Percentiles rank a stretch among this genome's conserved stretches.
Evolutionary conservation across 306 rosid species (phyloP).

Genomic region (Cucurbita moschata): DNA sequence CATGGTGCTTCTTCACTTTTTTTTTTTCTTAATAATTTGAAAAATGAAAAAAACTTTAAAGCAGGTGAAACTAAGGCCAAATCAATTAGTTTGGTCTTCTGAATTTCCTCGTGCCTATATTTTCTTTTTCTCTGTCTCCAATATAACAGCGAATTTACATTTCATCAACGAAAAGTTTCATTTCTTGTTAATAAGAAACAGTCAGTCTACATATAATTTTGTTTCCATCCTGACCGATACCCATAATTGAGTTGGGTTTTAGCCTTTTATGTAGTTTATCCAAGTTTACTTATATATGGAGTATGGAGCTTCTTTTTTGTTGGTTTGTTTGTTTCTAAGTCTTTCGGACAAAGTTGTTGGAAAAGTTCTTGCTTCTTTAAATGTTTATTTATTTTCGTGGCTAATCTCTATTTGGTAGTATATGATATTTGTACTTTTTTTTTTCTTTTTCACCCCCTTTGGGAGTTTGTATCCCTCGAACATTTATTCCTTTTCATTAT

Average conservation of each 20-base stretch:
- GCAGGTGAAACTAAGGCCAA: not conserved
- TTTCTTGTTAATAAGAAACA: not conserved
- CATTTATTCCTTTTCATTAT: too few relatives aligned
- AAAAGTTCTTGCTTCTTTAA: not conserved
- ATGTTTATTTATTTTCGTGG: not conserved
- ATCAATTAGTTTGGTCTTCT: not conserved
- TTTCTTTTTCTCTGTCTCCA: not conserved
- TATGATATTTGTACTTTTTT: too few relatives aligned
- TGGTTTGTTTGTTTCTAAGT: not conserved
- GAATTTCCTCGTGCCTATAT: not conserved
- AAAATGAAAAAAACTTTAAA: not conserved
- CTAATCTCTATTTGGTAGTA: too few relatives aligned
- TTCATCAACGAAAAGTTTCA: not conserved
- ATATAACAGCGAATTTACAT: not conserved
- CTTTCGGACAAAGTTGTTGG: too few relatives aligned
- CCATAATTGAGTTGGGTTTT: not conserved
- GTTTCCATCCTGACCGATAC: not conserved
- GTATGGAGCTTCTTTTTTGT: not conserved
- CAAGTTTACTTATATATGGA: not conserved
- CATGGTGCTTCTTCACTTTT: not conserved
- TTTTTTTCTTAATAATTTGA: not conserved
- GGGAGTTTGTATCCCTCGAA: too few relatives aligned
- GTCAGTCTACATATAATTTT: not conserved
- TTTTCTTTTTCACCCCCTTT: too few relatives aligned
- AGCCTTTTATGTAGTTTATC: not conserved